Conservation (phyloP, 164 flowering plant species). For the Macadamia integrifolia region DNA sequence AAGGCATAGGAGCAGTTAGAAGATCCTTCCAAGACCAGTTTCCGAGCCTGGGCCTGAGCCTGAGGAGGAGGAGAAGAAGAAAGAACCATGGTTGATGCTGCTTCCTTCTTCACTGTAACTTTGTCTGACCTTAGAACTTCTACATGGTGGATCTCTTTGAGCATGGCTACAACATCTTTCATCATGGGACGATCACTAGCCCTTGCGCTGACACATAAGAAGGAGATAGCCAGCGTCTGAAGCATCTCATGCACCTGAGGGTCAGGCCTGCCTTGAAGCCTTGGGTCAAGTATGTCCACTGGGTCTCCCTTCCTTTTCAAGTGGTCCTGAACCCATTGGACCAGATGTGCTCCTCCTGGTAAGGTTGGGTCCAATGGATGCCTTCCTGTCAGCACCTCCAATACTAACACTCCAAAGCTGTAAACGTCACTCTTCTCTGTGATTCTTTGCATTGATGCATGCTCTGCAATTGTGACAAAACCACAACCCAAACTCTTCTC, state of each 20-base stretch:
- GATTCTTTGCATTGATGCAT: conserved; percentile 60
- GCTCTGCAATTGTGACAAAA: conserved; percentile 35
- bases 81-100: conserved; percentile 3
- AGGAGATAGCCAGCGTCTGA: conserved; percentile 74
- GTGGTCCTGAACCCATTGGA: conserved; percentile 84
- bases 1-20: conserved; percentile 79
- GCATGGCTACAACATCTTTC: conserved; percentile 93
- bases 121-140: conserved; percentile 34
- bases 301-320: conserved; percentile 50
- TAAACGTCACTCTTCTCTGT: conserved; percentile 93
- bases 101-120: conserved; percentile 31
- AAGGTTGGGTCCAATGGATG: conserved; percentile 85
- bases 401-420: conserved; percentile 81
- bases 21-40: conserved; percentile 47
- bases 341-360: conserved; percentile 76
- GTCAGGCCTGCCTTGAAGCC: conserved; percentile 68
- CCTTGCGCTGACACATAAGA: conserved; percentile 58
- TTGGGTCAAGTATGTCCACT: conserved; percentile 61
- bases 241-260: conserved; percentile 80
- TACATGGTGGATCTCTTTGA: conserved; percentile 61
- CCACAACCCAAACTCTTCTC: too few species aligned
- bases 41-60: conserved; percentile 2
- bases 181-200: conserved; percentile 75
- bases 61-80: conserved; percentile 23
- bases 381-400: conserved; percentile 90